Conservation (phyloP, 345 rosid species). For the Brassica napus region DNA sequence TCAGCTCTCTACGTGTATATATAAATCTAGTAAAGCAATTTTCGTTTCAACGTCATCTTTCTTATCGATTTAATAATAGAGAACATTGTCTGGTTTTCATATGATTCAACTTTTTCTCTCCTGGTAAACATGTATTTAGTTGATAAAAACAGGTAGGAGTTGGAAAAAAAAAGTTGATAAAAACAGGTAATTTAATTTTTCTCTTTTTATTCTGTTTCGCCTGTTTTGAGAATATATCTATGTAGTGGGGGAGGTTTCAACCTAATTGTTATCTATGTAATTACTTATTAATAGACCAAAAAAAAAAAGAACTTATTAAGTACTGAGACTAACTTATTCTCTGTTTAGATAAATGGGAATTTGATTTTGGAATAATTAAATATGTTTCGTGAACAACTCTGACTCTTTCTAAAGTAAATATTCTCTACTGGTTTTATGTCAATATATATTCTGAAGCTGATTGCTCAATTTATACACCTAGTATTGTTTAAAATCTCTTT, state of each 20-base stretch:
- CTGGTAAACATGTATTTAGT: background rate
- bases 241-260: conserved; percentile 13
- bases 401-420: conserved; percentile 26
- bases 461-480: conserved; percentile 8
- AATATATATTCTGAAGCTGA: conserved; percentile 16
- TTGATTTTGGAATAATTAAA: conserved; percentile 11
- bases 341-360: background rate
- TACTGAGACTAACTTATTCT: background rate
- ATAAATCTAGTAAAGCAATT: conserved; percentile 5
- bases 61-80: background rate
- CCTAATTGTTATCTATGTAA: conserved; percentile 10
- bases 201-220: background rate
- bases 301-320: no score
- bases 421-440: conserved; percentile 14
- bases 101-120: conserved; percentile 5
- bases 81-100: background rate
- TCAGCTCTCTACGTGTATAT: conserved; percentile 33
- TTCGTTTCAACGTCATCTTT: conserved; percentile 3
- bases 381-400: conserved; percentile 26
- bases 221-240: background rate
- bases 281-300: background rate
- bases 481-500: background rate
- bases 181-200: background rate
- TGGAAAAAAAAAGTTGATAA: background rate
- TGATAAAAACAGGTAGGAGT: background rate